Base-by-base conservation (phyloP, 306 rosid genomes). In the Sesbania bispinosa region DNA sequence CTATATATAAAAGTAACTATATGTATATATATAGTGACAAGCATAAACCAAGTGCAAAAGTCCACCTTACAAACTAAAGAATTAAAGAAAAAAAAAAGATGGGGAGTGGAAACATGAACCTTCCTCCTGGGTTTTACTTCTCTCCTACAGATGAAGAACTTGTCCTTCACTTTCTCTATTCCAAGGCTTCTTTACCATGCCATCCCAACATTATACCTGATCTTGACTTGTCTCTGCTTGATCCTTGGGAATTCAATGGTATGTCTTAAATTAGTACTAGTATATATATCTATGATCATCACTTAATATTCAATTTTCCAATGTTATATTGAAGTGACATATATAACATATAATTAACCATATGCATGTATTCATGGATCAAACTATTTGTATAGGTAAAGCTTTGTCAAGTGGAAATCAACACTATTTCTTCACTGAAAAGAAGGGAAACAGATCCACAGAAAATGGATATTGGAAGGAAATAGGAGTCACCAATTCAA, bases 61-160 rank as follows among this genome's bases (percentile, higher is more conserved):
- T 58, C 72, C 3, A 7, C 30, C 10, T 6, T n/a, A 57, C 26
- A 58, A 11, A 71, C 23, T 62, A 14, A 45, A n/a, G 13, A 53
- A 24, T 2, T 6, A 29, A 32, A 15, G 35, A 10, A 2, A 42
- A n/a, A n/a, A n/a, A n/a, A 18, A 29, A 26, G 23, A 71, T 81
- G 84, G 86, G 39, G 14, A 46, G 76, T 51, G 83, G 48, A 75
- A 63, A 35, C 50, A 45, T 81, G 30, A 72, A 82, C 43, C 84
- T 85, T 69, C 89, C 86, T 29, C 89, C 89, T 27, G 89, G 89
- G 19, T 82, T 85, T 76, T 74, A 46, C 33, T 85, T 85, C 77
- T 73, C 62, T 69, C 89, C 89, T 67, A 85, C 86, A 6, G 89
- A 85, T 76, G 86, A 79, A 82, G 79, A 85, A 69, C 78, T 85